These are phyloP conservation scores for Dactylellina leptospora DNA, from an alignment of 2,329 filamentous ascomycete species.

Conservation along the genomic window DNA sequence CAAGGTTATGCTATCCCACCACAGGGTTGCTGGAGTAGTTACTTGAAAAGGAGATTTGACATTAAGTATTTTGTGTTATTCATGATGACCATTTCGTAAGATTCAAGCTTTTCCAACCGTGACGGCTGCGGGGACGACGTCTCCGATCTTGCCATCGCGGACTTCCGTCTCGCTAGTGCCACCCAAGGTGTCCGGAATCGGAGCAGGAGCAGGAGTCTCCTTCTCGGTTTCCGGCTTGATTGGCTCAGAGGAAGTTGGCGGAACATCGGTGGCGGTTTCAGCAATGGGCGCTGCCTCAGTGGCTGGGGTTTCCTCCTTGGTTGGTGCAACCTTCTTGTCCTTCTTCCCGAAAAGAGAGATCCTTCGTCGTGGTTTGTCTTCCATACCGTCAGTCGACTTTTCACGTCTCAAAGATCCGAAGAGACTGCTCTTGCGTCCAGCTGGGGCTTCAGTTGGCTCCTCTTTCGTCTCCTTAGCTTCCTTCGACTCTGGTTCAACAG, in stretches of 20 bases:
- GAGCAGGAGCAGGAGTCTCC: constrained; percentile 20
- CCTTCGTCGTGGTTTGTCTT: constrained; percentile 28
- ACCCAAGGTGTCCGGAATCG: constrained; percentile 29
- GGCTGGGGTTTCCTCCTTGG: constrained; percentile 41
- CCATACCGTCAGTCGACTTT: constrained; percentile 41
- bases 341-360: constrained; percentile 49
- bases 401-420: constrained; percentile 42
- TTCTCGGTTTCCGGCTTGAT: constrained; percentile 21
- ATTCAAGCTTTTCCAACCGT: constrained; percentile 16
- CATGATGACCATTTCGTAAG: constrained; percentile 43
- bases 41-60: constrained; percentile 35
- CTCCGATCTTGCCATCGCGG: constrained; percentile 40
- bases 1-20: constrained; percentile 30
- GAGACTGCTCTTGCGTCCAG: constrained; percentile 2
- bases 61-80: constrained; percentile 17
- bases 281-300: constrained; percentile 32
- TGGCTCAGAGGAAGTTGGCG: constrained; percentile 25
- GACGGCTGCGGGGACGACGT: constrained; percentile 54
- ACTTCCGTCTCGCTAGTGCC: constrained; percentile 20
- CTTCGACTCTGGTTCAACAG: not conserved
- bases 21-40: constrained; percentile 6
- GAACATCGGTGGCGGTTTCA: constrained; percentile 23
- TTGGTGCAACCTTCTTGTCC: constrained; percentile 33
- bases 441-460: constrained; percentile 6
- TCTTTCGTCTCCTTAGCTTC: constrained; percentile 29